These are phyloP conservation scores for Paecilomyces formosus DNA, from an alignment of 2,329 filamentous ascomycete genomes.

Conservation along the genomic window DNA sequence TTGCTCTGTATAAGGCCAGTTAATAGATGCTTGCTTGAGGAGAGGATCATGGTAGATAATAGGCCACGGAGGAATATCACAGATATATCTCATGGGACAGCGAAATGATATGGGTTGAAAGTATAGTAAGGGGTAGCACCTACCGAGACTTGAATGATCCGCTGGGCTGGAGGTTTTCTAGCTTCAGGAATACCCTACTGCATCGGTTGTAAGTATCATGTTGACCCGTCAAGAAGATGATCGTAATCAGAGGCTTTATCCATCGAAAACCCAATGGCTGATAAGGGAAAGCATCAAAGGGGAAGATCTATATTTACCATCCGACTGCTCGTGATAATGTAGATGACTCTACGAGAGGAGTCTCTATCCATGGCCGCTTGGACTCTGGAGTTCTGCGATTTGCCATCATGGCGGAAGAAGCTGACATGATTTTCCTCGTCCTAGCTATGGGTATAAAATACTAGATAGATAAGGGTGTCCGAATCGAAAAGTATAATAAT, in stretches of 20 bases:
- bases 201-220: conserved; percentile 22
- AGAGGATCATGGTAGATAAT: neutral
- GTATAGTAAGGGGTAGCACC: conserved; percentile 1
- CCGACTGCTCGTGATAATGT: conserved; percentile 62
- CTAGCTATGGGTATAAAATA: neutral
- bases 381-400: conserved; percentile 22
- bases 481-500: neutral
- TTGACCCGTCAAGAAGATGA: conserved; percentile 5
- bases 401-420: conserved; percentile 22
- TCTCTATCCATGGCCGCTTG: conserved; percentile 58
- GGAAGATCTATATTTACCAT: conserved; percentile 48
- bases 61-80: too few species aligned
- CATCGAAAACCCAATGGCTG: neutral
- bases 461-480: neutral
- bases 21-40: neutral
- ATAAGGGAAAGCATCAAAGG: neutral
- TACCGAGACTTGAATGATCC: conserved; percentile 75
- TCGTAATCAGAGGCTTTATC: neutral
- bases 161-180: conserved; percentile 76
- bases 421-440: neutral
- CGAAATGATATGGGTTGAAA: conserved; percentile 1
- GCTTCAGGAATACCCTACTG: conserved; percentile 72
- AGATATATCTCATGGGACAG: neutral
- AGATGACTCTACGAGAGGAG: conserved; percentile 61
- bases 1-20: conserved; percentile 37